Evolutionary conservation across 1,284 basidiomycete genomes (phyloP), one percentile per base, ranked within the genome.

Genomic region (Tremellales sp.): DNA sequence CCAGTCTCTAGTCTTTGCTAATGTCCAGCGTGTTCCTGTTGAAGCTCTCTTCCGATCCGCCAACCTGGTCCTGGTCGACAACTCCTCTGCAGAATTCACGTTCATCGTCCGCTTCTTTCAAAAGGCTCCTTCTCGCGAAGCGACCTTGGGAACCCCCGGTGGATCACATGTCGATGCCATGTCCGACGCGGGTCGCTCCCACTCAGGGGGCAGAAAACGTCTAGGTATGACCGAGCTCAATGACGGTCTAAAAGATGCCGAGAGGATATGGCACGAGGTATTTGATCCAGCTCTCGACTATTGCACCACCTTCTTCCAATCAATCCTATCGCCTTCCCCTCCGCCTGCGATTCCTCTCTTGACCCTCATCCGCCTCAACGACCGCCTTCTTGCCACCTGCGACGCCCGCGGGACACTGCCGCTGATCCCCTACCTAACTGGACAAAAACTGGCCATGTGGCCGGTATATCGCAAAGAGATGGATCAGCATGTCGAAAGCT

Each of bases 1-100:
- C 39, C 18, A 36, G 18, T 31, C 22, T 24, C 14, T 41, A 29
- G 27, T 8, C 27, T 25, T 16, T 16, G 31, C 22, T 51, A 27
- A 53, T n/a, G 5, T 40, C 36, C 68, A 95, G 92, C 86, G 82
- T 81, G 84, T 85, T 58, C 81, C 86, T 0, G 68, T 85, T 1
- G 93, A 97, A 71, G 83, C 83, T 0, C 74, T 94, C 12, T 78
- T 91, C 56, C 82, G 92, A 18, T 94, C 92, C 0, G 74, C 90
- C 34, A 72, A 89, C 47, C 76, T 97, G 37, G 91, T 94, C 37
- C 80, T 97, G 47, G 83, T 93, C 79, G 91, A 95, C 74, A 97
- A 97, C 63, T 84, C 86, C 1, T 86, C 86, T 1, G 81, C 89
- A 31, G 92, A 97, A 71, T 93, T 92, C 68, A 79, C 83, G 1